phyloP scores from a whole-genome alignment of 305 asterid genomes.

The Solanum hybrid region DNA sequence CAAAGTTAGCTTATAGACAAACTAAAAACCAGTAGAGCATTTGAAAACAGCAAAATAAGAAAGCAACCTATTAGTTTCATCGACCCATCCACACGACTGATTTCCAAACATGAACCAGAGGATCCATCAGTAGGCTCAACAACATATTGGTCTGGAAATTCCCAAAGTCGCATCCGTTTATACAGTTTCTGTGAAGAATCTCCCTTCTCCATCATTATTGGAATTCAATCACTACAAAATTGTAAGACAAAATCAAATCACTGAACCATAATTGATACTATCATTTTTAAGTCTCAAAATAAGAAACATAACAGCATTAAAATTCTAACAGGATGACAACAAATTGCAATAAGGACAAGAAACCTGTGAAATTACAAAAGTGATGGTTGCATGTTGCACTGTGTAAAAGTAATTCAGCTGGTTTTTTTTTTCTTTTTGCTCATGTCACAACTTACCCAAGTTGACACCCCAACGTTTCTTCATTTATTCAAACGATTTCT shows the following conservation, averaged over 20 bases:
- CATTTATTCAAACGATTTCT: background rate
- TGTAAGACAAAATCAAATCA: background rate
- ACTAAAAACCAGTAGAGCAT: background rate
- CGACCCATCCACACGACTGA: slow-evolving; percentile 69
- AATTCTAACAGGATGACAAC: background rate
- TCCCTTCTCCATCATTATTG: slow-evolving; percentile 66
- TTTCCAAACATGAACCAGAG: slow-evolving; percentile 48
- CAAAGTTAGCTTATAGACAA: background rate
- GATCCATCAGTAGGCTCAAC: slow-evolving; percentile 87
- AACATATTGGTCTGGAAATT: slow-evolving; percentile 74
- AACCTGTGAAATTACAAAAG: background rate
- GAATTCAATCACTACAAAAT: slow-evolving; percentile 7
- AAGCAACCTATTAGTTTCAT: slow-evolving; percentile 49
- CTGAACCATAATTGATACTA: background rate
- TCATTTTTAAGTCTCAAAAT: background rate
- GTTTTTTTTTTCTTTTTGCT: background rate
- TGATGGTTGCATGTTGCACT: background rate
- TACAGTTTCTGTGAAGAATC: slow-evolving; percentile 62
- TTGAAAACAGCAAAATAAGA: background rate
- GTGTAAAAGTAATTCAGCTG: background rate
- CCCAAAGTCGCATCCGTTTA: slow-evolving; percentile 82
- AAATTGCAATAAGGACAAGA: background rate
- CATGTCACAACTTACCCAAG: background rate
- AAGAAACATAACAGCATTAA: background rate
- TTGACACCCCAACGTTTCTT: background rate